phyloP scores from a whole-genome alignment of 2,329 filamentous ascomycete genomes.

The Sporothrix protearum region DNA sequence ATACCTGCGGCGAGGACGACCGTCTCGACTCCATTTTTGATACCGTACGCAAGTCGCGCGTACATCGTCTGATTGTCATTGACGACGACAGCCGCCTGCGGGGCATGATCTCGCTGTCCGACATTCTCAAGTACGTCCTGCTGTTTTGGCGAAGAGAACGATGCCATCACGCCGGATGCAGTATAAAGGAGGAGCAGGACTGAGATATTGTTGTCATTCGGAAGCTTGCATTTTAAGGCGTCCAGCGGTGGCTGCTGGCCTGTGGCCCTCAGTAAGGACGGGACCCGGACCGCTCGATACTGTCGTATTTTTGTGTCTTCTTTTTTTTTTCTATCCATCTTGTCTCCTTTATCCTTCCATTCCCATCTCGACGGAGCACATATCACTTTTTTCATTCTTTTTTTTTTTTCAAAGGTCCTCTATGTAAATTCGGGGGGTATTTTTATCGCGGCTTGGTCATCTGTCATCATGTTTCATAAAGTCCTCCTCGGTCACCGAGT shows the following conservation, averaged over 20 bases:
- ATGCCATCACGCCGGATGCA: conserved; percentile 29
- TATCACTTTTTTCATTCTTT: not conserved
- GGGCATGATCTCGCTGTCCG: conserved; percentile 88
- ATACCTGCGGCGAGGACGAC: conserved; percentile 89
- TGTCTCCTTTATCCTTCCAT: not conserved
- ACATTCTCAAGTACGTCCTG: conserved; percentile 93
- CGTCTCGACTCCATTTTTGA: conserved; percentile 94
- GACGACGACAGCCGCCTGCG: conserved; percentile 83
- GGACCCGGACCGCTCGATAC: not conserved
- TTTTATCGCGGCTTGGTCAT: not conserved
- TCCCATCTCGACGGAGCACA: not conserved
- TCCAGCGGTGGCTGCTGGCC: conserved; percentile 6
- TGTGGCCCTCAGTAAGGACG: not conserved
- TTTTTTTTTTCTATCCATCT: not conserved
- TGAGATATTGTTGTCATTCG: not conserved
- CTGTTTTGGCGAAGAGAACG: conserved; percentile 69
- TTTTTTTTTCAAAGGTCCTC: not conserved
- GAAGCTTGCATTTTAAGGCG: not conserved
- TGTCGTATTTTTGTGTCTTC: not conserved
- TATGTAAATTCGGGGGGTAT: conserved; percentile 1
- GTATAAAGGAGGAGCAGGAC: not conserved
- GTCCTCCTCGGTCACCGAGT: not conserved
- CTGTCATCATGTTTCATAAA: not conserved
- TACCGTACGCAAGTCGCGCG: conserved; percentile 89
- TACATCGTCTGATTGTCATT: conserved; percentile 88